phyloP scores from a whole-genome alignment of 2,329 filamentous ascomycete species.

The Colletotrichum horii region DNA sequence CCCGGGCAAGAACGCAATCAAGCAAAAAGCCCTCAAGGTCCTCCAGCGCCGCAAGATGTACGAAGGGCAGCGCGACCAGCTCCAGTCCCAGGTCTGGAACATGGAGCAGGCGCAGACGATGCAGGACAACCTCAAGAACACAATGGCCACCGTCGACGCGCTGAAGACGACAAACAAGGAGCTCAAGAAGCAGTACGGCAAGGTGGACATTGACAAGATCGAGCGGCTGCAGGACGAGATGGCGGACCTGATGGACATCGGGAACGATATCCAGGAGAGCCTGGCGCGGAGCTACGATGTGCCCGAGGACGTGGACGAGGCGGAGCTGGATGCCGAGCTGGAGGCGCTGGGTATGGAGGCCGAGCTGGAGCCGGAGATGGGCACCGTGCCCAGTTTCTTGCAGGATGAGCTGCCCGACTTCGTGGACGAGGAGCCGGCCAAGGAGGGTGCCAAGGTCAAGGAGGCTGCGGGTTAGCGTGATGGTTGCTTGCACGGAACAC shows the following conservation, averaged over 20 bases:
- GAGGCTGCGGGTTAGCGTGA: slow-evolving; percentile 64
- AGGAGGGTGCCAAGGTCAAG: slow-evolving; percentile 78
- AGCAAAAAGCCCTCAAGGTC: slow-evolving; percentile 92
- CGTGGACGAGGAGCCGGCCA: slow-evolving; percentile 86
- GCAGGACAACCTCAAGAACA: slow-evolving; percentile 98
- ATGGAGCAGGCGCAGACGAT: slow-evolving; percentile 99
- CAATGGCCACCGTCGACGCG: slow-evolving; percentile 96
- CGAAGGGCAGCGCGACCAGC: slow-evolving; percentile 91
- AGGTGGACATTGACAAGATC: slow-evolving; percentile 97
- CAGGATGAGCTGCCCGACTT: slow-evolving; percentile 89
- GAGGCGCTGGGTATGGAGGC: slow-evolving; percentile 94
- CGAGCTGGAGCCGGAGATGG: slow-evolving; percentile 78
- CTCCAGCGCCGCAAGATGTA: slow-evolving; percentile 93
- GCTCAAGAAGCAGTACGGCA: slow-evolving; percentile 91
- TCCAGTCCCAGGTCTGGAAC: slow-evolving; percentile 95
- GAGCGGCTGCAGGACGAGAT: slow-evolving; percentile 98
- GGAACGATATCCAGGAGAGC: slow-evolving; percentile 97
- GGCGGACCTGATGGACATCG: slow-evolving; percentile 96
- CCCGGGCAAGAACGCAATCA: slow-evolving; percentile 89
- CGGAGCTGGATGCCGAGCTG: slow-evolving; percentile 93
- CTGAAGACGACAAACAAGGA: slow-evolving; percentile 97
- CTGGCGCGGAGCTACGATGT: slow-evolving; percentile 91
- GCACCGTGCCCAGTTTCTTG: slow-evolving; percentile 79
- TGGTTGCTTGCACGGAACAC: neutral
- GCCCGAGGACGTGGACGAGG: slow-evolving; percentile 96